Evolutionary conservation across 2,329 filamentous ascomycete genomes (phyloP).

Genomic region (Penicillium glabrum): DNA sequence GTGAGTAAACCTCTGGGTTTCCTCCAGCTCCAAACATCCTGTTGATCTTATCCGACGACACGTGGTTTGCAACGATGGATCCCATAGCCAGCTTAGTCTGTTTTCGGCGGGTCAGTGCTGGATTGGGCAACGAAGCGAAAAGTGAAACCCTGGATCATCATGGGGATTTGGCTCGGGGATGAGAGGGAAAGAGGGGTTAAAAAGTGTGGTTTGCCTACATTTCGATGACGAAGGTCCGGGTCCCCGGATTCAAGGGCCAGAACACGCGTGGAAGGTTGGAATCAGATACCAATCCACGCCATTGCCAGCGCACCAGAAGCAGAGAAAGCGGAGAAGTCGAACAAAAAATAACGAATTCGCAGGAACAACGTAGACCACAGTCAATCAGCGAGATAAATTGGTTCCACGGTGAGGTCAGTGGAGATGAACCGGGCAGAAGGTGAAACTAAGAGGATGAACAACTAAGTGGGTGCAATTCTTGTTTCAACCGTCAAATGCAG

Average conservation of each 20-base stretch:
- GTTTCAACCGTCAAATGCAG: conserved; percentile 2
- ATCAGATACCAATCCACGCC: neutral
- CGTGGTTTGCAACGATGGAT: conserved; percentile 65
- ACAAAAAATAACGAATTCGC: neutral
- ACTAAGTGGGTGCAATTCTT: neutral
- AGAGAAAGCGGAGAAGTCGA: neutral
- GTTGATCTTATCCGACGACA: conserved; percentile 70
- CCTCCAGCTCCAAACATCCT: conserved; percentile 60
- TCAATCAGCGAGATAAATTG: neutral
- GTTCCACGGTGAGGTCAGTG: conserved; percentile 18
- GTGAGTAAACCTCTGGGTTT: conserved; percentile 16
- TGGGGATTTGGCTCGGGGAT: neutral
- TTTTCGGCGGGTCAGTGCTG: neutral
- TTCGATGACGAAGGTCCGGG: conserved; percentile 11
- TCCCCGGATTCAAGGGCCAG: neutral
- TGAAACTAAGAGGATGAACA: neutral
- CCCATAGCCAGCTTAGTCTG: conserved; percentile 53
- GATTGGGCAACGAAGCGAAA: neutral
- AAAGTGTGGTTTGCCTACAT: conserved; percentile 1
- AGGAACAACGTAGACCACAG: neutral
- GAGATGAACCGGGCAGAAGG: conserved; percentile 2
- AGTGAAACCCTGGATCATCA: neutral
- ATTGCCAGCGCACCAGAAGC: neutral
- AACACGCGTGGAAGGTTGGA: neutral
- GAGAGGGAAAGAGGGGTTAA: conserved; percentile 5